Evolutionary conservation across 1,284 basidiomycete species (phyloP).

Genomic region (Sphaerobolus stellatus): DNA sequence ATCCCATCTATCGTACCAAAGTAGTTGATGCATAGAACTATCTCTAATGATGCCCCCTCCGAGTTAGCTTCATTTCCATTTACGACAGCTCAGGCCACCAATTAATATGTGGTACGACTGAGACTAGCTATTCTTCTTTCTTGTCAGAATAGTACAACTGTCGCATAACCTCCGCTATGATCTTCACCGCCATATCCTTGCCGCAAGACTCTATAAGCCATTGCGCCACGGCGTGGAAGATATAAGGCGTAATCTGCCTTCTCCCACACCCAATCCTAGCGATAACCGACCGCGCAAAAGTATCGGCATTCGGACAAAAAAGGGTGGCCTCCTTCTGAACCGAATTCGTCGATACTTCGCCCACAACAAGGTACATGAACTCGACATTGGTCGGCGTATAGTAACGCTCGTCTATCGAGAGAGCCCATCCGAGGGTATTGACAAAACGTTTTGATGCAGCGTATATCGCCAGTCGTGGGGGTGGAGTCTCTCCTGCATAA

Average conservation of each 20-base stretch:
- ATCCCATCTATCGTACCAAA: neutral
- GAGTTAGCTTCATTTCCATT: neutral
- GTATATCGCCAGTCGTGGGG: conserved; percentile 9
- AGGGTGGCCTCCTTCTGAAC: neutral
- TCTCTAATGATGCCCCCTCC: neutral
- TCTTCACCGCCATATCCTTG: neutral
- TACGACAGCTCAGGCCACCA: neutral
- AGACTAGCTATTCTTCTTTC: neutral
- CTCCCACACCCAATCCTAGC: conserved; percentile 7
- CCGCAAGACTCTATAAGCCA: neutral
- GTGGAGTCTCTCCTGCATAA: conserved; percentile 4
- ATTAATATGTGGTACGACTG: neutral
- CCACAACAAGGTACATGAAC: conserved; percentile 9
- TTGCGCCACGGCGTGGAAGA: conserved; percentile 7
- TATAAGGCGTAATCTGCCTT: conserved; percentile 2
- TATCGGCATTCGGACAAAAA: conserved; percentile 2
- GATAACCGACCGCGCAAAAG: conserved; percentile 6
- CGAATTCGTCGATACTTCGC: conserved; percentile 8
- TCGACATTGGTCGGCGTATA: conserved; percentile 5
- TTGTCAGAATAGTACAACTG: neutral
- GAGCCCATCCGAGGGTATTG: neutral
- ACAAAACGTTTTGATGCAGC: conserved; percentile 9
- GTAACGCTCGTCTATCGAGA: conserved; percentile 10
- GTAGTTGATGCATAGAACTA: neutral
- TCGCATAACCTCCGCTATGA: neutral